phyloP scores from a whole-genome alignment of 345 rosid species.

The Bruguiera sexangula region DNA sequence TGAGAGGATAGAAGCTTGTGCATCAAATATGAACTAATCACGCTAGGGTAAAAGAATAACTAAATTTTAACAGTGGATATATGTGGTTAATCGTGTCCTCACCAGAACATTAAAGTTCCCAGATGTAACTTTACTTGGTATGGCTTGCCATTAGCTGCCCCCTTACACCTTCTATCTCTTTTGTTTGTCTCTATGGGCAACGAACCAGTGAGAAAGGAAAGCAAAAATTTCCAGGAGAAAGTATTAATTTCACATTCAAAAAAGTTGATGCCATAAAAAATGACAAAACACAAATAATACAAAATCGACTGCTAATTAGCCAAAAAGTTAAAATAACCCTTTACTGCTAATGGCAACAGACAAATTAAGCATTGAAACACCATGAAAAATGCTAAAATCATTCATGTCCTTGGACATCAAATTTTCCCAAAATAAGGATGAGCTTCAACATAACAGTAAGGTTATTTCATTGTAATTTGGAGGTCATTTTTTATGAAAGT shows the following conservation, averaged over 20 bases:
- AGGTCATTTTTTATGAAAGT: too few species aligned
- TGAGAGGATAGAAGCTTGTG: not conserved
- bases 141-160: constrained; percentile 14
- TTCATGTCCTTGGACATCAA: too few species aligned
- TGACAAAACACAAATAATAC: not conserved
- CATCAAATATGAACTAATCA: not conserved
- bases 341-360: too few species aligned
- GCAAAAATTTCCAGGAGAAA: not conserved
- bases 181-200: constrained; percentile 23
- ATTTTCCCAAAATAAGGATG: too few species aligned
- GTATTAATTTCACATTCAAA: not conserved
- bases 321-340: not conserved
- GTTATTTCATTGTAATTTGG: too few species aligned
- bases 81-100: not conserved
- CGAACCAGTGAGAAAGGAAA: not conserved
- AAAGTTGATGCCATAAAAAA: not conserved
- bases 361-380: too few species aligned
- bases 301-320: not conserved
- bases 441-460: too few species aligned
- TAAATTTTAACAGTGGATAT: too few species aligned
- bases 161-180: constrained; percentile 10
- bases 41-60: too few species aligned
- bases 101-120: not conserved
- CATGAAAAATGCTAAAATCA: too few species aligned
- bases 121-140: not conserved